These are phyloP conservation scores for Bruguiera hainesii DNA, from an alignment of 441 rosid species.

Conservation along the genomic window DNA sequence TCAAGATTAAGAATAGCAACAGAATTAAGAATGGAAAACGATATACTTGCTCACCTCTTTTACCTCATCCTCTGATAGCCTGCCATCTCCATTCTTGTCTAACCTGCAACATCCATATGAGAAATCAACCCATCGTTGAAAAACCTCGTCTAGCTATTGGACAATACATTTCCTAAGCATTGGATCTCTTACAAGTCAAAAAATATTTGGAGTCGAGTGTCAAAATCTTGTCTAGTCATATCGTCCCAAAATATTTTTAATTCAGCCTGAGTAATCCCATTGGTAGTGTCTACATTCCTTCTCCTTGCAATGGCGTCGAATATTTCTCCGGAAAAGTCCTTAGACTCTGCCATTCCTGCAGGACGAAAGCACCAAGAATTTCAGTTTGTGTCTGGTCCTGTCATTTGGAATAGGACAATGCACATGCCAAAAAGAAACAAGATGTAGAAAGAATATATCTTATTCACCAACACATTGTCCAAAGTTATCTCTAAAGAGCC, in stretches of 20 bases:
- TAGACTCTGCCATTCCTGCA: slow-evolving; percentile 83
- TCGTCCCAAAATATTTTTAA: slow-evolving; percentile 80
- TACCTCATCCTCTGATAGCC: slow-evolving; percentile 73
- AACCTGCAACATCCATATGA: slow-evolving; percentile 45
- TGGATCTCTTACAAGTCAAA: slow-evolving; percentile 67
- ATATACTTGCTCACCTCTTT: slow-evolving; percentile 47
- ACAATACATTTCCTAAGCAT: too few relatives aligned
- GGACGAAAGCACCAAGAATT: not conserved
- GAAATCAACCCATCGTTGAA: too few relatives aligned
- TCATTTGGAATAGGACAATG: not conserved
- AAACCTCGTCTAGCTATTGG: too few relatives aligned
- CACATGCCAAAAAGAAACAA: not conserved
- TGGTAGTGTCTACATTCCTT: slow-evolving; percentile 35
- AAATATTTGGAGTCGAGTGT: slow-evolving; percentile 81
- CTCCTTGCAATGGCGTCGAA: slow-evolving; percentile 74
- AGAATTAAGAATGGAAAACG: not conserved
- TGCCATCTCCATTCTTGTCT: slow-evolving; percentile 89
- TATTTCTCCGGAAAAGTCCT: slow-evolving; percentile 74
- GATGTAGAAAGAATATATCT: not conserved
- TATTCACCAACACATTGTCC: slow-evolving; percentile 71
- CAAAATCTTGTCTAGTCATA: slow-evolving; percentile 68
- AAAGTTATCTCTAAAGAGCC: slow-evolving; percentile 55
- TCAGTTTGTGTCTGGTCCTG: not conserved
- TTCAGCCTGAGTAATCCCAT: slow-evolving; percentile 65
- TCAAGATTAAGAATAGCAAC: not conserved